Percentiles rank a stretch among this genome's conserved stretches.
Evolutionary conservation across 768 basidiomycete genomes (phyloP).

Genomic region (Auricularia sp.): DNA sequence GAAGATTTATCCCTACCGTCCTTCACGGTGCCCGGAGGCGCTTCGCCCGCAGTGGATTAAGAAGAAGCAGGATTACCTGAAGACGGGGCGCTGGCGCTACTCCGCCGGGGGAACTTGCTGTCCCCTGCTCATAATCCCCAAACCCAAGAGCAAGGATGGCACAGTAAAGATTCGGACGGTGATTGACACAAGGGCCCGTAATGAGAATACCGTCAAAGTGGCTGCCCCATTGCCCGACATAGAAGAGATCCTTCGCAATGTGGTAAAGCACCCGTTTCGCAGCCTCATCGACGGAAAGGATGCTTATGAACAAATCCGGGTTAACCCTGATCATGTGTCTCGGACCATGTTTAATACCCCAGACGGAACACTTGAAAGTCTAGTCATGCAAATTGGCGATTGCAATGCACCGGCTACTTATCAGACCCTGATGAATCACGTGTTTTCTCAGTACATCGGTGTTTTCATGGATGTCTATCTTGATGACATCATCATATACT

Average conservation of each 20-base stretch:
- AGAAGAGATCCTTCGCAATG: conserved; percentile 1
- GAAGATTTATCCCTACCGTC: conserved; percentile 6
- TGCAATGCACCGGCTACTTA: conserved; percentile 15
- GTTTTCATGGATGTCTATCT: conserved; percentile 16
- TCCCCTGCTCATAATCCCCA: conserved; percentile 5
- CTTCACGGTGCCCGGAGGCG: conserved; percentile 8
- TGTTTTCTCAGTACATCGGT: conserved; percentile 13
- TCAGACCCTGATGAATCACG: conserved; percentile 11
- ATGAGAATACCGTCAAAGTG: conserved; percentile 7
- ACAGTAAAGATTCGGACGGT: conserved; percentile 1
- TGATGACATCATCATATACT: conserved; percentile 18
- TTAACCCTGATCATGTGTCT: conserved; percentile 11
- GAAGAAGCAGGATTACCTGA: no score
- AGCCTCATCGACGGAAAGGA: conserved; percentile 11
- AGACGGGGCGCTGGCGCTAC: no score
- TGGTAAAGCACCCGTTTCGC: conserved; percentile 3
- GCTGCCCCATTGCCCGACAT: conserved; percentile 6
- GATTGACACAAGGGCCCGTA: conserved; percentile 4
- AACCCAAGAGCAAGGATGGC: neutral
- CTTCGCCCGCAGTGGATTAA: neutral
- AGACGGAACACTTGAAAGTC: conserved; percentile 13
- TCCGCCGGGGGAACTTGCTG: neutral
- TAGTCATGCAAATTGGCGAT: conserved; percentile 16
- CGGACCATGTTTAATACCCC: conserved; percentile 12
- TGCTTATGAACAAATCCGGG: conserved; percentile 14